Base-by-base conservation (phyloP, 441 rosid genomes). In the Syzygium malaccense region DNA sequence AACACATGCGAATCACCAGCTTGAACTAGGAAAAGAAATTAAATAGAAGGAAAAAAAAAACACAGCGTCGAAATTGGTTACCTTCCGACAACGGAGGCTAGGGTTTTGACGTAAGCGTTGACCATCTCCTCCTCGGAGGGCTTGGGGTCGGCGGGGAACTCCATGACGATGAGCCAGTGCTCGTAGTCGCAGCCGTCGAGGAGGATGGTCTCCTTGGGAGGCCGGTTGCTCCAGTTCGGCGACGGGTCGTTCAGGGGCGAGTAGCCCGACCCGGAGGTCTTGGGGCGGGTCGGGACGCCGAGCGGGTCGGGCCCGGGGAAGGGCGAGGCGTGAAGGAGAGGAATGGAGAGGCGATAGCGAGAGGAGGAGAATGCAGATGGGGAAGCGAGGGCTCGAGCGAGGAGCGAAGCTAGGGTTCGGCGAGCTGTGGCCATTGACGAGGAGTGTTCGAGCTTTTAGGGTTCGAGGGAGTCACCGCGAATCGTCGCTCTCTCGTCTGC, bases 111-210 rank as follows among this genome's bases (percentile, higher is more conserved):
- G 90, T 97, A 98, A 87, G 95, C 84, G 87, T 91, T 92, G 88
- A 97, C 88, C 99, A 97, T 98, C 71, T 97, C 97, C 26, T 95
- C 96, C 91, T 98, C 99, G 4, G 93, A 86, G 71, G 96, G 98
- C 91, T 95, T 97, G 14, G 99, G 94, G 80, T 95, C 96, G 30
- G 89, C 89, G 2, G 94, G 92, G 88, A 97, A 98, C 93, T 98
- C 99, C 99, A 98, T 92, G 87, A 98, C 97, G 26, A 97, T 94
- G 85, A 98, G 98, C 99, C 99, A 98, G 85, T 97, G 99, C 92
- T 96, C 97, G 89, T 95, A 97, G 89, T 98, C 99, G 86, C 99
- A 98, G 26, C 99, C 99, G 84, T 96, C 98, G 4, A 98, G 97
- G 79, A 97, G 93, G 86, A 97, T 96, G 54, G 98, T 95, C 91